Evolutionary conservation across 371 early-diverging fungal species (phyloP).

Genomic region (Mortierella sp.): DNA sequence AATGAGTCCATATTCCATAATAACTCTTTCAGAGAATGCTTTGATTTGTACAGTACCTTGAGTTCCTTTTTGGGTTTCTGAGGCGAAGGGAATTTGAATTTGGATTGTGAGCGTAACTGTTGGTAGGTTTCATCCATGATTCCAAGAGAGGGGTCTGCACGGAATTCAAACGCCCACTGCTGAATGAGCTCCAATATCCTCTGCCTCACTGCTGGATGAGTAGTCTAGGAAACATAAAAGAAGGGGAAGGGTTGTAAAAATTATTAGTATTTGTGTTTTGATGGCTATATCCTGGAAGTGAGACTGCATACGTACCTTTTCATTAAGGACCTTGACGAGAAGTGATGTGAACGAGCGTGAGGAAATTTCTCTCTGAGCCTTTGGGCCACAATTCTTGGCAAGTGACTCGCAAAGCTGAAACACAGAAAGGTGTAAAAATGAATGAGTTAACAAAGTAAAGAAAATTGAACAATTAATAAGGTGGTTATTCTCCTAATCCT

Average conservation of each 20-base stretch:
- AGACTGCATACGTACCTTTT: constrained; percentile 62
- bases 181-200: constrained; percentile 90
- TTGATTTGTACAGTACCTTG: constrained; percentile 41
- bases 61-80: constrained; percentile 85
- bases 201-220: constrained; percentile 82
- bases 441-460: not conserved
- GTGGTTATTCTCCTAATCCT: too few species aligned
- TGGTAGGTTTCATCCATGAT: constrained; percentile 91
- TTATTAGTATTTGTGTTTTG: not conserved
- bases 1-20: not conserved
- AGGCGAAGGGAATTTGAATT: constrained; percentile 78
- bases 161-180: constrained; percentile 91
- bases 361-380: constrained; percentile 85
- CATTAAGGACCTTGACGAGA: constrained; percentile 80
- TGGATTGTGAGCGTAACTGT: constrained; percentile 68
- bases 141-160: constrained; percentile 82
- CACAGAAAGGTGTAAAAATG: not conserved
- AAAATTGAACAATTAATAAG: not conserved
- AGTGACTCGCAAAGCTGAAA: constrained; percentile 83
- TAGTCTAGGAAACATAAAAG: constrained; percentile 63
- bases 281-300: not conserved
- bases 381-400: constrained; percentile 90
- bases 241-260: not conserved
- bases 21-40: not conserved
- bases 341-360: constrained; percentile 90